Percentiles rank a stretch among this genome's conserved stretches.
These are phyloP conservation scores for Hemerocallis citrina DNA, from an alignment of 106 monocot species.

Conservation along the genomic window DNA sequence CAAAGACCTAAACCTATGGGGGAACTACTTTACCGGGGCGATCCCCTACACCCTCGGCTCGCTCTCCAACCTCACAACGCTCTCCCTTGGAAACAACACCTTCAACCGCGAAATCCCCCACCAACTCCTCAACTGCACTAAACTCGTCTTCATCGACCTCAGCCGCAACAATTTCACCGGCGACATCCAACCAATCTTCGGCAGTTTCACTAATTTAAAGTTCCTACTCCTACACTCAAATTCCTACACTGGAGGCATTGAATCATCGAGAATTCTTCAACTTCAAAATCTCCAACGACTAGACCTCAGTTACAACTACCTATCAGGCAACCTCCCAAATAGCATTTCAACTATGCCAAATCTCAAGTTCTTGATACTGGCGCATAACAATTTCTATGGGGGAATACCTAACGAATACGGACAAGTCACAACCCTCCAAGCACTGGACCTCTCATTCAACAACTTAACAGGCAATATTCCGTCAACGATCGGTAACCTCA, in stretches of 20 bases:
- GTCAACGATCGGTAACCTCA: constrained; percentile 47
- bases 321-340: constrained; percentile 46
- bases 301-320: constrained; percentile 69
- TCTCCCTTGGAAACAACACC: constrained; percentile 54
- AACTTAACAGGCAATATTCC: constrained; percentile 56
- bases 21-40: constrained; percentile 39
- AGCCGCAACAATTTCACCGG: constrained; percentile 56
- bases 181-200: constrained; percentile 49
- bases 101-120: constrained; percentile 46
- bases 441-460: constrained; percentile 73
- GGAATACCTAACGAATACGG: constrained; percentile 49
- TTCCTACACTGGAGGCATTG: constrained; percentile 43
- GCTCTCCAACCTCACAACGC: constrained; percentile 31
- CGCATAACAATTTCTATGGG: constrained; percentile 56
- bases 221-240: constrained; percentile 51
- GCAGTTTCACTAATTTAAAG: constrained; percentile 31
- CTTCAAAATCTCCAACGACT: constrained; percentile 29
- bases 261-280: constrained; percentile 47
- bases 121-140: constrained; percentile 42
- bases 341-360: constrained; percentile 26
- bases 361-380: constrained; percentile 49
- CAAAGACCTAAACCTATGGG: constrained; percentile 32
- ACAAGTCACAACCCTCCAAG: constrained; percentile 33
- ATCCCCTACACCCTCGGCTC: constrained; percentile 52
- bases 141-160: constrained; percentile 57